These are phyloP conservation scores for Medicago ruthenica DNA, from an alignment of 306 rosid genomes.

Conservation along the genomic window DNA sequence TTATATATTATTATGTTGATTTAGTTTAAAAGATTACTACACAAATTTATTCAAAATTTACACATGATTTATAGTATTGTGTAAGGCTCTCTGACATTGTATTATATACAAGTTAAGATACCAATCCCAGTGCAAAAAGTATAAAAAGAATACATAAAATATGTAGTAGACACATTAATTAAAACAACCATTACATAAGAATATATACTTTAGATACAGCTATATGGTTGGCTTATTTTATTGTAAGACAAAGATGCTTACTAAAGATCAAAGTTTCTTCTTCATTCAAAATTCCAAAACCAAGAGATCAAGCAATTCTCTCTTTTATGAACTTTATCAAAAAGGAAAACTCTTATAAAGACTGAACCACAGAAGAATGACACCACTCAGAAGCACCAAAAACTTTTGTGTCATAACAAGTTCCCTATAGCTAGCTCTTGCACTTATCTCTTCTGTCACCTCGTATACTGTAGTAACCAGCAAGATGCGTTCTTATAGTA, in stretches of 20 bases:
- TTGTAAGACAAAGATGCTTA: conserved; percentile 41
- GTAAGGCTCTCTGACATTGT: not conserved
- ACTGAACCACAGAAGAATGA: conserved; percentile 37
- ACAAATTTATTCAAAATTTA: not conserved
- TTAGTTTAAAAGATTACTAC: not conserved
- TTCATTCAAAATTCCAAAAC: conserved; percentile 70
- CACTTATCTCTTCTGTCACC: not conserved
- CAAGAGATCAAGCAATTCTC: conserved; percentile 74
- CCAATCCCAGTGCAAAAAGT: conserved; percentile 21
- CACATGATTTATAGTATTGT: not conserved
- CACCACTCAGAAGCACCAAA: conserved; percentile 37
- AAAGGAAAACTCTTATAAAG: conserved; percentile 48
- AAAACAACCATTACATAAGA: conserved; percentile 21
- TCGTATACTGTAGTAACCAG: not conserved
- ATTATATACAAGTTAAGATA: not conserved
- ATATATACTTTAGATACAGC: conserved; percentile 45
- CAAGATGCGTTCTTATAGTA: conserved; percentile 40
- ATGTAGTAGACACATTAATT: not conserved
- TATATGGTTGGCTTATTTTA: conserved; percentile 29
- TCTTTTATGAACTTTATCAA: conserved; percentile 42
- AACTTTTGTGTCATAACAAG: not conserved
- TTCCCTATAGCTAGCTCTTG: not conserved
- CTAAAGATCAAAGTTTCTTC: conserved; percentile 57
- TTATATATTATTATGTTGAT: not conserved
- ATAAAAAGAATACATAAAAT: not conserved